These are phyloP conservation scores for Plasmodium malariae DNA, from an alignment of 169 alveolate genomes.

Conservation along the genomic window DNA sequence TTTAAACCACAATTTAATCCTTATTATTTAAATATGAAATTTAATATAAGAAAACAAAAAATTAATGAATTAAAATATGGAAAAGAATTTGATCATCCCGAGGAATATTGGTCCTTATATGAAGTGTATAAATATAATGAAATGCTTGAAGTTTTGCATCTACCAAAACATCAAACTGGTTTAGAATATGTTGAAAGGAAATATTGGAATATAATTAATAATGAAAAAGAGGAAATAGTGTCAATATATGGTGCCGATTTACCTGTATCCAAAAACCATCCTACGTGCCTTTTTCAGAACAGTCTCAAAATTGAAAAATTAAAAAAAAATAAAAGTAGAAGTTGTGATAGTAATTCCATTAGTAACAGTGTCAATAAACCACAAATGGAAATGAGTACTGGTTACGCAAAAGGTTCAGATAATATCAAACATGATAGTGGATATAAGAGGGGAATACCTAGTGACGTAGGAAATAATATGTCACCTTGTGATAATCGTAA, in stretches of 20 bases:
- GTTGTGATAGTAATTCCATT: too few relatives aligned
- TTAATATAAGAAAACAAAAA: slow-evolving; percentile 87
- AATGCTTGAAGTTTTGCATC: slow-evolving; percentile 26
- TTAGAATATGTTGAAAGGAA: slow-evolving; percentile 75
- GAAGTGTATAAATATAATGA: slow-evolving; percentile 42
- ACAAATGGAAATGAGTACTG: too few relatives aligned
- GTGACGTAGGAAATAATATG: too few relatives aligned
- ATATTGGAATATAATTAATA: slow-evolving; percentile 81
- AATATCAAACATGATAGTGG: too few relatives aligned
- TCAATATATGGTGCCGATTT: slow-evolving; percentile 84
- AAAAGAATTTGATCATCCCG: slow-evolving; percentile 69
- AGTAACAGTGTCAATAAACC: too few relatives aligned
- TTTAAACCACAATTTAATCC: slow-evolving; percentile 84
- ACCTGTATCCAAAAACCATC: slow-evolving; percentile 77
- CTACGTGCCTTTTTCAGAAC: slow-evolving; percentile 42
- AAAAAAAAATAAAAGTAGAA: too few relatives aligned
- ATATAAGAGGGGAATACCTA: too few relatives aligned
- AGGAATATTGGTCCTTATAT: slow-evolving; percentile 58
- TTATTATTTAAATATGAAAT: slow-evolving; percentile 78
- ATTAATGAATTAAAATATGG: slow-evolving; percentile 84
- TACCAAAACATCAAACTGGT: background rate
- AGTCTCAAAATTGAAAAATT: too few relatives aligned
- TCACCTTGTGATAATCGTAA: too few relatives aligned
- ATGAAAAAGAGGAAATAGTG: slow-evolving; percentile 74
- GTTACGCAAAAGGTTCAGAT: too few relatives aligned